phyloP scores from a whole-genome alignment of 768 basidiomycete species.

The Leccinum barrowsii region DNA sequence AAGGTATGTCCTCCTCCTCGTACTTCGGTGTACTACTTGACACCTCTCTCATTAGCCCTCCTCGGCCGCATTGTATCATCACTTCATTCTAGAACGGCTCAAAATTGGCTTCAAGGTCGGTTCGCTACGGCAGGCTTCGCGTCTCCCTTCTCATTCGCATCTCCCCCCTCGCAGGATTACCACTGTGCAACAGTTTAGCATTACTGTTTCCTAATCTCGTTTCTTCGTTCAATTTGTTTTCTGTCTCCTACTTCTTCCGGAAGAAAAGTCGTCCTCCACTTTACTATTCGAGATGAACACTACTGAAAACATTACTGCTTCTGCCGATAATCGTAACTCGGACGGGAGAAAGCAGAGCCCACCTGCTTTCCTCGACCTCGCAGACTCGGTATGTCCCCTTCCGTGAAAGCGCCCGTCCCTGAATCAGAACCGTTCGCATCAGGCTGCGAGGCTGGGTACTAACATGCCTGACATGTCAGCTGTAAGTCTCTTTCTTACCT shows the following conservation, averaged over 20 bases:
- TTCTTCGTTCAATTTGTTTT: conserved; percentile 48
- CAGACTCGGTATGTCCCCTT: conserved; percentile 72
- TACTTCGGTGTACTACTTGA: neutral
- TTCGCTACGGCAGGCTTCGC: conserved; percentile 12
- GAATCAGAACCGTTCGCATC: conserved; percentile 6
- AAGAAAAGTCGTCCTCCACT: conserved; percentile 48
- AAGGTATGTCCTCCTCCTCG: conserved; percentile 41
- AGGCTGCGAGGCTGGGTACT: conserved; percentile 82
- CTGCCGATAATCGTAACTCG: conserved; percentile 67
- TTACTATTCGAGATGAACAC: conserved; percentile 61
- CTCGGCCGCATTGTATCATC: conserved; percentile 75
- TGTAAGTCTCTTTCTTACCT: conserved; percentile 44
- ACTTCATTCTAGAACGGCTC: conserved; percentile 73
- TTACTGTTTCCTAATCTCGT: conserved; percentile 50
- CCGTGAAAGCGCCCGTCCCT: conserved; percentile 8
- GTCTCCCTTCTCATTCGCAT: conserved; percentile 25
- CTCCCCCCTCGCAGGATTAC: conserved; percentile 41
- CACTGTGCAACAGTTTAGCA: conserved; percentile 60
- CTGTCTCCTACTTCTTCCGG: conserved; percentile 47
- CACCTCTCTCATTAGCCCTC: conserved; percentile 26
- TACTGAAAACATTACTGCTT: conserved; percentile 66
- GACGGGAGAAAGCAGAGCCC: conserved; percentile 83
- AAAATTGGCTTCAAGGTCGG: conserved; percentile 70
- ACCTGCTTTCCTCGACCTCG: conserved; percentile 89
- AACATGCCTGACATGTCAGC: conserved; percentile 86